Evolutionary conservation across 1,139 yeast genomes (phyloP).

Genomic region (Scheffersomyces insectosa): DNA sequence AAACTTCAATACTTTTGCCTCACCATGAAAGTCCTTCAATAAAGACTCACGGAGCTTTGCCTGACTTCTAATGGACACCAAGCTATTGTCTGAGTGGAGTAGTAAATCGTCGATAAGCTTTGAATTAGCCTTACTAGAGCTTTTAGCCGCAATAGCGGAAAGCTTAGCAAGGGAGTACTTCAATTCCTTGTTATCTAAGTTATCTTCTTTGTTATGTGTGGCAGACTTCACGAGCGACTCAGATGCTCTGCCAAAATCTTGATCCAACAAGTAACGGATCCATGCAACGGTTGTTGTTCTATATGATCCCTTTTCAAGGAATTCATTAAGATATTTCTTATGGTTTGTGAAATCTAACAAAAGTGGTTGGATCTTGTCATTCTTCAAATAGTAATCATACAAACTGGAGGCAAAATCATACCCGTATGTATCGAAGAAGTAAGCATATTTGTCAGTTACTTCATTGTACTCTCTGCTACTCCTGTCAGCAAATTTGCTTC

Average conservation of each 20-base stretch:
- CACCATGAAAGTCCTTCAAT: slow-evolving; percentile 22
- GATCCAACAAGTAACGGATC: slow-evolving; percentile 64
- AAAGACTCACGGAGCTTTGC: slow-evolving; percentile 37
- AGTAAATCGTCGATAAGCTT: slow-evolving; percentile 25
- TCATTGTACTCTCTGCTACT: slow-evolving; percentile 15
- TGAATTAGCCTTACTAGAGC: background rate
- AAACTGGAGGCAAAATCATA: slow-evolving; percentile 69
- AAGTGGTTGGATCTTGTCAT: slow-evolving; percentile 54
- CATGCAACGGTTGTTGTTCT: slow-evolving; percentile 65
- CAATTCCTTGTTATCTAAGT: slow-evolving; percentile 50
- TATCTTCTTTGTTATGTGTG: slow-evolving; percentile 31
- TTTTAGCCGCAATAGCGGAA: slow-evolving; percentile 35
- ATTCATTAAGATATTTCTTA: slow-evolving; percentile 50
- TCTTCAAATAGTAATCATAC: slow-evolving; percentile 58
- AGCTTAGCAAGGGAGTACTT: slow-evolving; percentile 75
- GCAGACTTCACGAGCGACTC: slow-evolving; percentile 44
- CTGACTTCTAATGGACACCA: slow-evolving; percentile 52
- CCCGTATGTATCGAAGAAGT: slow-evolving; percentile 62
- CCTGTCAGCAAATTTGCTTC: slow-evolving; percentile 32
- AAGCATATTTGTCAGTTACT: slow-evolving; percentile 38
- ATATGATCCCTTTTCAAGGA: slow-evolving; percentile 47
- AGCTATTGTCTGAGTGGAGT: slow-evolving; percentile 47
- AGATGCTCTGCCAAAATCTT: slow-evolving; percentile 53
- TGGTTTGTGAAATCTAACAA: slow-evolving; percentile 60
- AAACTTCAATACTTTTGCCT: slow-evolving; percentile 19